Percentiles rank a stretch among this genome's conserved stretches.
These are phyloP conservation scores for Platismatia glauca DNA, from an alignment of 495 filamentous ascomycete genomes.

Conservation along the genomic window DNA sequence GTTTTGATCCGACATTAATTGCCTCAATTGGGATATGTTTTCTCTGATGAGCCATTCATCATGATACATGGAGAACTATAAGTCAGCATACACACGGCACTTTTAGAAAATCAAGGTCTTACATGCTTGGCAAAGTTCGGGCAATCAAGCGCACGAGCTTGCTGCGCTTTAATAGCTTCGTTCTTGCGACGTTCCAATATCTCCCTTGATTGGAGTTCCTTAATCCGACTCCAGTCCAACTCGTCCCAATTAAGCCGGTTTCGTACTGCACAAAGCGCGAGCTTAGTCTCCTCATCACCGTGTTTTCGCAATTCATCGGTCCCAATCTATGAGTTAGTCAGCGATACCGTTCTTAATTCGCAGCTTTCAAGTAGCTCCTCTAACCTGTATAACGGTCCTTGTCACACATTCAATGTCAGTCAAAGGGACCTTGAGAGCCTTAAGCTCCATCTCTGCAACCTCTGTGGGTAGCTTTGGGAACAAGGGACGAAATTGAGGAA, in stretches of 20 bases:
- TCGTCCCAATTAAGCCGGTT: constrained; percentile 69
- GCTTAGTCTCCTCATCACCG: constrained; percentile 31
- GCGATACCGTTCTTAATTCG: constrained; percentile 39
- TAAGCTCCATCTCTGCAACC: constrained; percentile 52
- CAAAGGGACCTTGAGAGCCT: constrained; percentile 54
- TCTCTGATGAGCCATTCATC: constrained; percentile 92
- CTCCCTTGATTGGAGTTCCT: constrained; percentile 66
- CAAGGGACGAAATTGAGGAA: constrained; percentile 53
- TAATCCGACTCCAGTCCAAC: constrained; percentile 69
- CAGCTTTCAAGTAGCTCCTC: constrained; percentile 35
- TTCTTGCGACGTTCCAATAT: constrained; percentile 57
- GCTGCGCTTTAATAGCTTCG: constrained; percentile 48
- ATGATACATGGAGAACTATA: constrained; percentile 78
- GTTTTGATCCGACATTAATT: constrained; percentile 90
- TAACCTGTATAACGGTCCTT: constrained; percentile 55
- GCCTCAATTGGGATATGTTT: constrained; percentile 74
- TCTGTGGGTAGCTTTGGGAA: constrained; percentile 50
- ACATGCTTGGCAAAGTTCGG: constrained; percentile 77
- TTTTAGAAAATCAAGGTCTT: constrained; percentile 25
- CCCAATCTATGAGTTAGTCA: constrained; percentile 23
- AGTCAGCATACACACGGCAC: constrained; percentile 21
- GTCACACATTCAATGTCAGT: constrained; percentile 76
- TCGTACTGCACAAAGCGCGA: constrained; percentile 60
- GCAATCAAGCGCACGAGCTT: constrained; percentile 55
- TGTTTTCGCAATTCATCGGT: constrained; percentile 25